phyloP scores from a whole-genome alignment of 345 rosid species.

The Adansonia digitata region DNA sequence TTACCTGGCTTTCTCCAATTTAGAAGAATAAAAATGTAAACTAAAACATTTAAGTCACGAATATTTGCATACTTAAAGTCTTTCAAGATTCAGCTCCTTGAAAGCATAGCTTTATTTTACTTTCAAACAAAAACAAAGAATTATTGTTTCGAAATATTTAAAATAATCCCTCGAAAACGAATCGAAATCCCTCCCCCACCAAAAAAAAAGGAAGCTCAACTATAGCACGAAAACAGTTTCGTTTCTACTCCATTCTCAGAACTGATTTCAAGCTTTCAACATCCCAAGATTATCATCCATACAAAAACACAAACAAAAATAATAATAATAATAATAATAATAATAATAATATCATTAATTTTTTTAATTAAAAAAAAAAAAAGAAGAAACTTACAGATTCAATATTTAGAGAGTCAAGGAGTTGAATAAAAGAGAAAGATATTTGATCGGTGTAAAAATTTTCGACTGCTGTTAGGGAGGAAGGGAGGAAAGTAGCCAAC shows the following conservation, averaged over 20 bases:
- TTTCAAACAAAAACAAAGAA: background rate
- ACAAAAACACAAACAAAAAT: background rate
- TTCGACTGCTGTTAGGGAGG: no score
- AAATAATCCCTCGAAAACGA: background rate
- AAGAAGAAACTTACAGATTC: background rate
- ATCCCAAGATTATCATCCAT: background rate
- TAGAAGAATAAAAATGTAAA: background rate
- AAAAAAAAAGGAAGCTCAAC: background rate
- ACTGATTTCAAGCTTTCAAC: slow-evolving; percentile 1
- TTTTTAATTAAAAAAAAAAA: background rate
- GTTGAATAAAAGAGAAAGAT: slow-evolving; percentile 1
- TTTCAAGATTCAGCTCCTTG: background rate
- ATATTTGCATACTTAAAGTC: background rate
- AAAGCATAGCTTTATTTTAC: background rate
- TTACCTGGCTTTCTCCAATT: background rate
- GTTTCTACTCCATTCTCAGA: background rate
- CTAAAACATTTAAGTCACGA: background rate
- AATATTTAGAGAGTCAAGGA: background rate
- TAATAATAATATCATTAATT: no score
- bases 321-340: no score
- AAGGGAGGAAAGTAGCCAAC: no score
- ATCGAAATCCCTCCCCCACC: no score
- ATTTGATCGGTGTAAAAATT: background rate
- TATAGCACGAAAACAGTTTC: no score
- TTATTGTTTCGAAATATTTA: background rate